phyloP scores from a whole-genome alignment of 179 eudicot genomes.

The Patellifolia procumbens region DNA sequence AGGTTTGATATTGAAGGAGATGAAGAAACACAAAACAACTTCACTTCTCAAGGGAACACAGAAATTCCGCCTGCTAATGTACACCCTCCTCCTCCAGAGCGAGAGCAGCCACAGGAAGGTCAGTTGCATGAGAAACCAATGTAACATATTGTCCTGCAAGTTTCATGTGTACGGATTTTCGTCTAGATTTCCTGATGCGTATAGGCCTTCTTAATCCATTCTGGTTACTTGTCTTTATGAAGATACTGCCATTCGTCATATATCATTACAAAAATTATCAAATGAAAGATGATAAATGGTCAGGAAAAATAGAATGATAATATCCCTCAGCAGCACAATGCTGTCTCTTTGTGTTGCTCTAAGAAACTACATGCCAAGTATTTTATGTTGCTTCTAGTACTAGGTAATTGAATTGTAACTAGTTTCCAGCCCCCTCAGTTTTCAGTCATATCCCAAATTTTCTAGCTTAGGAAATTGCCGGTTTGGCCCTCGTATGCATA shows the following conservation, averaged over 20 bases:
- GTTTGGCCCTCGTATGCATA: neutral
- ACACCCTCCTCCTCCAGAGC: conserved; percentile 63
- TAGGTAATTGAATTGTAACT: too few relatives aligned
- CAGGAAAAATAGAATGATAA: neutral
- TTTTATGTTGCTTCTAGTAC: too few relatives aligned
- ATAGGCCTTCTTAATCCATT: neutral
- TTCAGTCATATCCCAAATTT: neutral
- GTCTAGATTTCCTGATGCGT: neutral
- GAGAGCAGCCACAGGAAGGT: conserved; percentile 40
- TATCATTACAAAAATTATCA: too few relatives aligned
- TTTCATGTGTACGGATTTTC: too few relatives aligned
- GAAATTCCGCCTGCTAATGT: conserved; percentile 45
- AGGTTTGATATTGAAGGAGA: conserved; percentile 92
- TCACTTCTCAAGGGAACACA: conserved; percentile 46
- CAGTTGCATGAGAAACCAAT: conserved; percentile 13
- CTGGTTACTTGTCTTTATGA: neutral
- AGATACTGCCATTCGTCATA: neutral
- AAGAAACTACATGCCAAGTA: too few relatives aligned
- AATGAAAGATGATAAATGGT: neutral
- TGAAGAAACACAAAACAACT: conserved; percentile 56
- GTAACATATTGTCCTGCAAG: neutral
- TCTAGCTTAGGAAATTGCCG: neutral
- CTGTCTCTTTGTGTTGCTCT: too few relatives aligned
- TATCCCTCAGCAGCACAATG: too few relatives aligned
- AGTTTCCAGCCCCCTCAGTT: too few relatives aligned